Base-by-base conservation (phyloP, 1,284 basidiomycete genomes). In the Cutaneotrichosporon cyanovorans region DNA sequence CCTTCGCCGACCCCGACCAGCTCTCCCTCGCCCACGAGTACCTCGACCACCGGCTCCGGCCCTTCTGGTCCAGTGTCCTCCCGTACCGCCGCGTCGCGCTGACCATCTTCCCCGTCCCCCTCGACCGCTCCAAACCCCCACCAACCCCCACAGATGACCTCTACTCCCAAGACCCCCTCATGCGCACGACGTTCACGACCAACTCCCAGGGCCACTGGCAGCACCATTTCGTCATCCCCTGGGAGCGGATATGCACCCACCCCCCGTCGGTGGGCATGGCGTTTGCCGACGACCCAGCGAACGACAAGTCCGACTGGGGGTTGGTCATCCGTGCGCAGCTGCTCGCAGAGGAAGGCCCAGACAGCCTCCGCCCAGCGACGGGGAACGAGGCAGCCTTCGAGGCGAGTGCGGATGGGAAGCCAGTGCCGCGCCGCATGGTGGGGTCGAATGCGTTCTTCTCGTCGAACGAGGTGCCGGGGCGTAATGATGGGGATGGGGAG, bases 141-240 rank as follows among this genome's bases (percentile, higher is more conserved):
- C 45, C 45, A 5, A 31, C 30, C 5, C 57, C 61, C n/a, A 62
- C 69, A 20, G 51, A 57, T 31, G 56, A 61, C 1, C 55, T 62
- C 11, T 38, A 46, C 14, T 42, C 48, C 10, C 63, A 71, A 36
- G 71, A 64, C 16, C 79, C 83, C 3, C 63, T 86, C 16, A 69
- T 75, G 1, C 72, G 68, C 1, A 65, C 70, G 42, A 75, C 80
- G 21, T 73, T 82, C 14, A 50, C 69, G 2, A 88, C 86, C 0
- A 74, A 72, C 18, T 60, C 76, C 1, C 81, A 87, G 53, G 87
- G 87, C 2, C 79, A 80, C 44, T 90, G 90, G 69, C 75, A 81
- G 46, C 71, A 76, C 4, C 77, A 73, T 15, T 76, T 88, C 55
- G 69, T 61, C 1, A 73, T 90, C 11, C 70, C 76, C 4, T 89